Conservation (phyloP, 2,329 filamentous ascomycete species). For the Ilyonectria sp. region DNA sequence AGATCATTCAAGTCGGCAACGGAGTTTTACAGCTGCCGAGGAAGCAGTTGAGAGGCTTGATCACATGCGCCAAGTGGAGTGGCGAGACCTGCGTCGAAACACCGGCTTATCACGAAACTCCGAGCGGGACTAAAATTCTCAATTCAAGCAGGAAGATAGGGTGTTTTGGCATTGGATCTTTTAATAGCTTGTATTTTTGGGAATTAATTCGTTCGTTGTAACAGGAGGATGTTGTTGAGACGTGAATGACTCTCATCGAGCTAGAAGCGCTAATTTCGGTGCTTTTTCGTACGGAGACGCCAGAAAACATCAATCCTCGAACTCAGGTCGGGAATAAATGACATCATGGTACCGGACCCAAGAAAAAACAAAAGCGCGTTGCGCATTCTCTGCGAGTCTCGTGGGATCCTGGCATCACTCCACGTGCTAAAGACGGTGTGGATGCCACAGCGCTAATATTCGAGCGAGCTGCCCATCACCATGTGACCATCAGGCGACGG, state of each 20-base stretch:
- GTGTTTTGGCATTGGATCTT: background rate
- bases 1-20: background rate
- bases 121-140: background rate
- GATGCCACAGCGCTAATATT: background rate
- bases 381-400: background rate
- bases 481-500: background rate
- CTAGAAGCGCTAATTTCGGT: no score
- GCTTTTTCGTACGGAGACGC: no score
- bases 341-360: background rate
- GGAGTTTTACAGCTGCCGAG: background rate
- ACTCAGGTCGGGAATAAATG: background rate
- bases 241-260: no score
- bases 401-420: background rate
- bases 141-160: background rate
- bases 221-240: no score
- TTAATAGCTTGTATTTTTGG: background rate
- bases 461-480: background rate
- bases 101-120: background rate
- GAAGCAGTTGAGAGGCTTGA: background rate
- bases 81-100: background rate
- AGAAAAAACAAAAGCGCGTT: background rate
- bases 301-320: no score
- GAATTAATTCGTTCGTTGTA: no score
- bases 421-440: background rate
- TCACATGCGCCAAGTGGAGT: background rate